phyloP scores from a whole-genome alignment of 441 rosid species.

The Adansonia rubrostipa region DNA sequence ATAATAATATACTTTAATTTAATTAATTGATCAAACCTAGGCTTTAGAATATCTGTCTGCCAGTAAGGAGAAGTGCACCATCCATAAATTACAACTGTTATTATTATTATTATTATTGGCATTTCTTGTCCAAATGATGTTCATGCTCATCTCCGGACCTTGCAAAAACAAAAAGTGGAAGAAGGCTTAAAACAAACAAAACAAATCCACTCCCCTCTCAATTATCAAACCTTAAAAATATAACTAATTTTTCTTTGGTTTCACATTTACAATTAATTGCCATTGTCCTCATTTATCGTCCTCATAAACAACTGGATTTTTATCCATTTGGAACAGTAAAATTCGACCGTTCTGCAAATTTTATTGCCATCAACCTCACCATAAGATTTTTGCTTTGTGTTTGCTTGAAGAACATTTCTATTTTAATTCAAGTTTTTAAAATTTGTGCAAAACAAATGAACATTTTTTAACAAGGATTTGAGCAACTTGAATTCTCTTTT shows the following conservation, averaged over 20 bases:
- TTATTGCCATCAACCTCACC: too few species aligned
- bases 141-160: neutral
- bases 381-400: too few species aligned
- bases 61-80: slow-evolving; percentile 1
- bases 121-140: neutral
- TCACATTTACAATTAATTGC: neutral
- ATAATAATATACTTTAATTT: neutral
- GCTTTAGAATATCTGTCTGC: slow-evolving; percentile 24
- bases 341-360: too few species aligned
- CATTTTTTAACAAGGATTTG: too few species aligned
- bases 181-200: neutral
- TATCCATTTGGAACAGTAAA: too few species aligned
- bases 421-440: too few species aligned
- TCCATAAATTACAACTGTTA: neutral
- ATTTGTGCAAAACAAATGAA: too few species aligned
- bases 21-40: neutral
- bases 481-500: too few species aligned
- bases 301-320: too few species aligned
- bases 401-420: too few species aligned
- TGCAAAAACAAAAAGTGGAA: neutral
- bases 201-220: neutral
- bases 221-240: neutral
- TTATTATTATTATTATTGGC: neutral
- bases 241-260: neutral
- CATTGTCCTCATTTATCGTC: too few species aligned